Evolutionary conservation across 345 rosid species (phyloP).

Genomic region (Euphorbia tirucalli): DNA sequence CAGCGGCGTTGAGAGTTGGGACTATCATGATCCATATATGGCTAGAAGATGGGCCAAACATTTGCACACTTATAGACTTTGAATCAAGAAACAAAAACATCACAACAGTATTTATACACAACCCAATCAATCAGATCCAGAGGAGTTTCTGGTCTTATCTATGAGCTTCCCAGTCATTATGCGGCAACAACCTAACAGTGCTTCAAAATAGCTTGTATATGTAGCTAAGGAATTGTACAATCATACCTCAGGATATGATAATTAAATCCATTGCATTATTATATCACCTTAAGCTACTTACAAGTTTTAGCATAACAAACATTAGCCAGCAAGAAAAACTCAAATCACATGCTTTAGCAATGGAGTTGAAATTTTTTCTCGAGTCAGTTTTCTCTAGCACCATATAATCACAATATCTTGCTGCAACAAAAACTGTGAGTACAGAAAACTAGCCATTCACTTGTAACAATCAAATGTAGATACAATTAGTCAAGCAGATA

Average conservation of each 20-base stretch:
- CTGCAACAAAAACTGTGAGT: background rate
- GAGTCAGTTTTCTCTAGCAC: background rate
- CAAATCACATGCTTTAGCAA: background rate
- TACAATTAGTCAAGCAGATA: conserved; percentile 29
- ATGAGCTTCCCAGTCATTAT: conserved; percentile 10
- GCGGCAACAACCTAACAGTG: background rate
- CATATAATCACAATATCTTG: background rate
- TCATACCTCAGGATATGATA: conserved; percentile 4
- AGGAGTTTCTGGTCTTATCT: conserved; percentile 13
- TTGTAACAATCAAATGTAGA: background rate
- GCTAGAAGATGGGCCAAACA: conserved; percentile 88
- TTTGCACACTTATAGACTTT: conserved; percentile 65
- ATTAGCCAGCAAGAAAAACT: background rate
- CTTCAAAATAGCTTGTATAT: background rate
- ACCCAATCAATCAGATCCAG: conserved; percentile 18
- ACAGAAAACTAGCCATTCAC: background rate
- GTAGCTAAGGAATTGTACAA: background rate
- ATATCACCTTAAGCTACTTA: background rate
- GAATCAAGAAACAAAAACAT: conserved; percentile 17
- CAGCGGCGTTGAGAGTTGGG: conserved; percentile 62
- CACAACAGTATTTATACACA: background rate
- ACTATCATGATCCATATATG: conserved; percentile 71
- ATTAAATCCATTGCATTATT: background rate
- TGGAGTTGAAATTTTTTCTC: background rate
- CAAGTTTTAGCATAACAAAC: background rate